Evolutionary conservation across 805 yeast species (phyloP).

Genomic region (Candida multigemmis): DNA sequence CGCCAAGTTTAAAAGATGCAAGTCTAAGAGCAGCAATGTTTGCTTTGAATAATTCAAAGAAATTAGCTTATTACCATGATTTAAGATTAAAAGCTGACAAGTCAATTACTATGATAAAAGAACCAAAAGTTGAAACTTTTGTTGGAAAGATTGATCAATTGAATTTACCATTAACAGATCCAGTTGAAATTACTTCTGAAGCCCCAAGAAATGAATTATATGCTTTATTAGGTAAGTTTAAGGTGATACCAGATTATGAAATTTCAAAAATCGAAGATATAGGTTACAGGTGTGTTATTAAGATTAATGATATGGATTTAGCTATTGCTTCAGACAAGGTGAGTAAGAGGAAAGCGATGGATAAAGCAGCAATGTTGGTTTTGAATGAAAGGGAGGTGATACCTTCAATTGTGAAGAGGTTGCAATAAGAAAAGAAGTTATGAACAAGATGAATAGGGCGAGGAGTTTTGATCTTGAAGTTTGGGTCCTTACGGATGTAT

Average conservation of each 20-base stretch:
- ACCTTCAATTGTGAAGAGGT: too few species aligned
- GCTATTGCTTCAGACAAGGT: conserved; percentile 23
- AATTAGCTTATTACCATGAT: conserved; percentile 57
- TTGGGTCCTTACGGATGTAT: too few species aligned
- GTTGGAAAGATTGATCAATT: not conserved
- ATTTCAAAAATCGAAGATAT: conserved; percentile 13
- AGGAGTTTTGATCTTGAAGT: too few species aligned
- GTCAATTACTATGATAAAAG: conserved; percentile 4
- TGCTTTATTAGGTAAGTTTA: conserved; percentile 27
- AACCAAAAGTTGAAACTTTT: conserved; percentile 1
- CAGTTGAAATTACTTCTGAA: conserved; percentile 11
- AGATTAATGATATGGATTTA: conserved; percentile 16
- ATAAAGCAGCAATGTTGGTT: conserved; percentile 30
- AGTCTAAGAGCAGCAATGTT: conserved; percentile 80
- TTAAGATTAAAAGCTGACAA: conserved; percentile 28
- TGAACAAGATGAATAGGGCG: too few species aligned
- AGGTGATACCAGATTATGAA: conserved; percentile 24
- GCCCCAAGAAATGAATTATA: conserved; percentile 31
- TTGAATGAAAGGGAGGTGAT: too few species aligned
- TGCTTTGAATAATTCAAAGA: conserved; percentile 50
- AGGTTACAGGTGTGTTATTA: conserved; percentile 17
- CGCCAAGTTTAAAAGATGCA: conserved; percentile 63
- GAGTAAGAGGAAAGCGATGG: conserved; percentile 32
- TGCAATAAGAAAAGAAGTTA: too few species aligned
- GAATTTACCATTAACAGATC: conserved; percentile 17